phyloP scores from a whole-genome alignment of 1,284 basidiomycete genomes.

The Pseudozyma sp. region DNA sequence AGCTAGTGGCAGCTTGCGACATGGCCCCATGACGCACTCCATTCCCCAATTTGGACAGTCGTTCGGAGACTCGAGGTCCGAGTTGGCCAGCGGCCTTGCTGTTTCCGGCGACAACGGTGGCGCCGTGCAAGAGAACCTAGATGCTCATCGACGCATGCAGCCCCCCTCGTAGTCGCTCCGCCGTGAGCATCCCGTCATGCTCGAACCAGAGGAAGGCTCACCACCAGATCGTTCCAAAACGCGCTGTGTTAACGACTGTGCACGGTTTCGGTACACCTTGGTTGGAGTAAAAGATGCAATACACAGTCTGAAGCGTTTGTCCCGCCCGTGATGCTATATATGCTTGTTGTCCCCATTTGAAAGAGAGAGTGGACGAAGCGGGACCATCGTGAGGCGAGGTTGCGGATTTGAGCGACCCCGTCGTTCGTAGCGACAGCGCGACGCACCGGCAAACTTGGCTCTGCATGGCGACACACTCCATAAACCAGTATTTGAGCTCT shows the following conservation, averaged over 20 bases:
- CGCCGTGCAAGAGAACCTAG: background rate
- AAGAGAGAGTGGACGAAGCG: no score
- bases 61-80: constrained; percentile 15
- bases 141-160: constrained; percentile 21
- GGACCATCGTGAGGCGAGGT: no score
- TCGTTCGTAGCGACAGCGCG: background rate
- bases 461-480: constrained; percentile 20
- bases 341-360: no score
- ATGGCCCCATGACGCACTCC: background rate
- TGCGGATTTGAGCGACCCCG: no score
- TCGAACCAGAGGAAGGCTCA: background rate
- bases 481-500: background rate
- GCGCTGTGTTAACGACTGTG: no score
- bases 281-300: no score
- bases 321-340: no score
- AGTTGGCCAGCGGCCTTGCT: constrained; percentile 21
- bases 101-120: constrained; percentile 10
- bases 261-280: no score
- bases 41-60: constrained; percentile 4
- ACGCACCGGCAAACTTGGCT: background rate
- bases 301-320: no score
- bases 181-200: background rate
- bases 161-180: background rate
- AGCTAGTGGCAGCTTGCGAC: constrained; percentile 10
- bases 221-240: no score